Percentiles rank a stretch among this genome's conserved stretches.
Evolutionary conservation across 495 filamentous ascomycete genomes (phyloP).

Genomic region (Xanthoparmelia taractica): DNA sequence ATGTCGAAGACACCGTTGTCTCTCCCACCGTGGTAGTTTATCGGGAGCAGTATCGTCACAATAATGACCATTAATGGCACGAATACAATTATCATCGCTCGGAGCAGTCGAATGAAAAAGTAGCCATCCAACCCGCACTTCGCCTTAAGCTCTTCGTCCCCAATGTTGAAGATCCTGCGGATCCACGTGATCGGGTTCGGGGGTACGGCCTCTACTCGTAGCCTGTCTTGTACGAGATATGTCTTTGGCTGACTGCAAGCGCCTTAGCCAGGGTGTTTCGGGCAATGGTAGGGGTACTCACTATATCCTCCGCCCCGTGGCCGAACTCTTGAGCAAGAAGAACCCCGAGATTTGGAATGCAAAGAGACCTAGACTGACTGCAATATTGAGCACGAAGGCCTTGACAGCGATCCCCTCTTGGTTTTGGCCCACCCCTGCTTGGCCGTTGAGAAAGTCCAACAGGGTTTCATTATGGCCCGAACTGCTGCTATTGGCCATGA

Average conservation of each 20-base stretch:
- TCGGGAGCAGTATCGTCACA: constrained; percentile 24
- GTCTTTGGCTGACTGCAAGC: constrained; percentile 25
- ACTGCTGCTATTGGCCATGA: constrained; percentile 19
- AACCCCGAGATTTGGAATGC: constrained; percentile 22
- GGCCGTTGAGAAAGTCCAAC: constrained; percentile 16
- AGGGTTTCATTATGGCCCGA: constrained; percentile 12
- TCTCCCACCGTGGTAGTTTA: constrained; percentile 25
- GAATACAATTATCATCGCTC: constrained; percentile 25
- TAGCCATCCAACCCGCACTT: constrained; percentile 28
- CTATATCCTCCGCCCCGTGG: constrained; percentile 26
- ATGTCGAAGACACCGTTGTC: constrained; percentile 12
- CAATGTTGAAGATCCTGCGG: constrained; percentile 22
- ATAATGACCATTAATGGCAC: constrained; percentile 24
- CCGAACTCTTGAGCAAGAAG: constrained; percentile 27
- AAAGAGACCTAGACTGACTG: constrained; percentile 23
- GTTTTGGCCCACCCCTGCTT: constrained; percentile 18
- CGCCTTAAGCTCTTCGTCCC: constrained; percentile 22
- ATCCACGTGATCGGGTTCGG: constrained; percentile 24
- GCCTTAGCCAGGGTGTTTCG: neutral
- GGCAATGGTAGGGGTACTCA: constrained; percentile 1
- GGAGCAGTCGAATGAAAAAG: constrained; percentile 26
- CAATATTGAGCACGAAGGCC: constrained; percentile 26
- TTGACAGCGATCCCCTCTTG: constrained; percentile 22
- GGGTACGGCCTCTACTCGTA: constrained; percentile 24
- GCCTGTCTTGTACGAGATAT: constrained; percentile 26